These are phyloP conservation scores for Porodaedalea pini DNA, from an alignment of 1,284 basidiomycete genomes.

Conservation along the genomic window DNA sequence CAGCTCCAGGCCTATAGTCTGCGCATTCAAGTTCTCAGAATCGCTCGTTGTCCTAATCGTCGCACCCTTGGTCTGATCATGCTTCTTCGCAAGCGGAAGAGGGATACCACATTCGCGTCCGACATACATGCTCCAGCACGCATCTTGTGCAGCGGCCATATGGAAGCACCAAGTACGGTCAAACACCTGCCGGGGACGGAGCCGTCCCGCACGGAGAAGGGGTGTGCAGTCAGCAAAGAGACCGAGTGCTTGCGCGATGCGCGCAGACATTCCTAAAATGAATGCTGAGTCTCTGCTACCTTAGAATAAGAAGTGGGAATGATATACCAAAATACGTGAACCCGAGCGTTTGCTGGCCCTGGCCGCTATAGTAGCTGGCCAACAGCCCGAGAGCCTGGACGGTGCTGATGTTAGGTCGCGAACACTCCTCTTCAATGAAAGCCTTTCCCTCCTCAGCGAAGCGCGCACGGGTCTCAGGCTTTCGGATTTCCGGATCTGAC, in stretches of 20 bases:
- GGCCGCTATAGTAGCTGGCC: constrained; percentile 54
- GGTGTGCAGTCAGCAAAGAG: constrained; percentile 53
- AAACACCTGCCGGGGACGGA: constrained; percentile 38
- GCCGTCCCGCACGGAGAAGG: constrained; percentile 41
- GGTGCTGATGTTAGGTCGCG: constrained; percentile 53
- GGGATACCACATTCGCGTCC: constrained; percentile 53
- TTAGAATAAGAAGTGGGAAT: not conserved
- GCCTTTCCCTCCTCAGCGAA: constrained; percentile 55
- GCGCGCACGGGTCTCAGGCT: constrained; percentile 35
- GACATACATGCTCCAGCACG: constrained; percentile 57
- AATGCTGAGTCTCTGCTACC: not conserved
- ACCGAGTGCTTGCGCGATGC: constrained; percentile 36
- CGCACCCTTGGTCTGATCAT: not conserved
- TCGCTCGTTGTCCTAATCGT: not conserved
- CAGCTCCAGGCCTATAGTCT: not conserved
- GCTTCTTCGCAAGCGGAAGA: constrained; percentile 21
- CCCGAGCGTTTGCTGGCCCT: constrained; percentile 53
- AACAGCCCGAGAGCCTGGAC: constrained; percentile 57
- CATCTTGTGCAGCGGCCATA: constrained; percentile 38
- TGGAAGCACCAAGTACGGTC: constrained; percentile 19
- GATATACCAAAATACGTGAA: constrained; percentile 55
- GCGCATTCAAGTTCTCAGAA: not conserved
- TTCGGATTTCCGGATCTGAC: constrained; percentile 45
- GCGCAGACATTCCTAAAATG: constrained; percentile 15
- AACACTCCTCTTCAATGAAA: constrained; percentile 54